Base-by-base conservation (phyloP, 169 alveolate genomes). In the Babesia ovis region DNA sequence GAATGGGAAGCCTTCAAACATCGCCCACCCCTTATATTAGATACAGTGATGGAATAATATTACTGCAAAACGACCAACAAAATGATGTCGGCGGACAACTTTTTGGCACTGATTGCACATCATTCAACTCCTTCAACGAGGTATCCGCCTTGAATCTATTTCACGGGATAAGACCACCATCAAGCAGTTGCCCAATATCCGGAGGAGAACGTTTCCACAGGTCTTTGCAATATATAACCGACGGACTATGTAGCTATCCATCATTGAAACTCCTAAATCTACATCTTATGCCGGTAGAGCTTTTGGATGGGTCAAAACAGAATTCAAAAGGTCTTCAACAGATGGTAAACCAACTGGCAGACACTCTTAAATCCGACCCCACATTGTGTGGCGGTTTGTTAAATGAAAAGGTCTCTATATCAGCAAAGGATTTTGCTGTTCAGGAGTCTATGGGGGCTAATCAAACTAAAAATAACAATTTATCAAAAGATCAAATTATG, bases 21-120 rank as follows among this genome's bases (percentile, higher is more conserved):
- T 58, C 20, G 23, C 55, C 55, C 3, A 62, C 69, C 56, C 66
- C 64, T 54, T 60, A 34, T 50, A 54, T 55, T 60, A 18, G 59
- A 34, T 69, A 53, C 72, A 56, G 91, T 18, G 51, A 84, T 56
- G 83, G 84, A 57, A 45, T 68, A 58, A 31, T 42, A 57, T 8
- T 61, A 50, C 37, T 79, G 48, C 34, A 69, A 73, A 46, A 84
- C 59, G 42, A 68, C 73, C 20, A 50, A 50, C 57, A 69, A 43
- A 29, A 35, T 79, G 22, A 71, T 34, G 11, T 84, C 43, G 55
- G 35, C 50, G 51, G 55, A 61, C 3, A 64, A 35, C 20, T 72
- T 56, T 32, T 51, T 57, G 51, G 86, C 83, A 25, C 43, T 62
- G 39, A 74, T 70, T 14, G 29, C 71, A 14, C 64, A 53, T 58